Evolutionary conservation across 1,139 yeast genomes (phyloP).

Genomic region (Geotrichum citri-aurantii): DNA sequence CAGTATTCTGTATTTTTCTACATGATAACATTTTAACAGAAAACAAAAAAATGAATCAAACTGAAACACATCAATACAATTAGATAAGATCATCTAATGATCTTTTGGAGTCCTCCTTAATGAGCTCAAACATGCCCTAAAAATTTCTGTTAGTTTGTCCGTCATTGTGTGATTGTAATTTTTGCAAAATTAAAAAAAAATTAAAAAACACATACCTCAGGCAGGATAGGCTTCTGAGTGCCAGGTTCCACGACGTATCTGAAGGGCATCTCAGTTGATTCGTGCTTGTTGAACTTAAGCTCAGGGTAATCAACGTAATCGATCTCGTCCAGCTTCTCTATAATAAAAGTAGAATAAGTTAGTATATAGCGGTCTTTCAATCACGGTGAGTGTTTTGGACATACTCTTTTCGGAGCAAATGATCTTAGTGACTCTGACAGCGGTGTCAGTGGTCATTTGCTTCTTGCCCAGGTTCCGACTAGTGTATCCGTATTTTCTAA

Average conservation of each 20-base stretch:
- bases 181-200: not conserved
- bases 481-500: constrained; percentile 72
- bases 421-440: constrained; percentile 80
- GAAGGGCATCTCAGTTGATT: constrained; percentile 97
- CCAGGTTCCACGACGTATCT: constrained; percentile 63
- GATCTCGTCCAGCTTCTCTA: constrained; percentile 56
- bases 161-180: not conserved
- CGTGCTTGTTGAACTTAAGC: constrained; percentile 77
- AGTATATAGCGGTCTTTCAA: not conserved
- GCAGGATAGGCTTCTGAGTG: constrained; percentile 69
- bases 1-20: no score
- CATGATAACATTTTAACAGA: no score
- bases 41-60: no score
- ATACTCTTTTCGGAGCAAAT: constrained; percentile 53
- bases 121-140: constrained; percentile 80
- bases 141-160: constrained; percentile 3
- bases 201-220: constrained; percentile 39
- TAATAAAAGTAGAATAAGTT: not conserved
- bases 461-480: constrained; percentile 81
- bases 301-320: constrained; percentile 90
- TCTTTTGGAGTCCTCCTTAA: constrained; percentile 63
- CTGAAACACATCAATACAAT: not conserved
- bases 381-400: constrained; percentile 7
- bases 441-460: constrained; percentile 98
- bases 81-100: constrained; percentile 34